Evolutionary conservation across 1,284 basidiomycete species (phyloP), one percentile per base, ranked within the genome.

Genomic region (Porogramme epimiltina): DNA sequence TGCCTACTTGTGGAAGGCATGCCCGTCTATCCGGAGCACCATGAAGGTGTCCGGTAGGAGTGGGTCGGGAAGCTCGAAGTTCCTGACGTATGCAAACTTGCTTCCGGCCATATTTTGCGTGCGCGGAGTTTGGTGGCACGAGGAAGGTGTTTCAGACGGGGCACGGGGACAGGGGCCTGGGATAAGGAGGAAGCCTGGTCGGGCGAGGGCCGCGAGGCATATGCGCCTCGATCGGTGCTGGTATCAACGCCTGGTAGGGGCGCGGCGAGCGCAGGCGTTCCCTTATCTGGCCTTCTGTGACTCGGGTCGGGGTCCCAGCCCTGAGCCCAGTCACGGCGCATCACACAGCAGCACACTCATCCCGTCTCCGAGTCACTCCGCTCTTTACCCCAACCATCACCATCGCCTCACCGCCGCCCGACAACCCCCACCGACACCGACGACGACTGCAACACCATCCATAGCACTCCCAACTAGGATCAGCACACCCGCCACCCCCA

Each of bases 21-120:
- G 93, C 0, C 96, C 96, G 66, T 99, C 96, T 40, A 99, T 73
- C 3, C 96, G 85, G 47, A 95, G 81, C 33, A 98, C 77, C 61
- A 97, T 81, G 71, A 86, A 96, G 8, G 91, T 92, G 13, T 83
- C 86, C 0, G 92, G 95, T 3, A 98, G 74, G 8, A 97, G 77
- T 0, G 82, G 76, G 69, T 99, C 96, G 1, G 92, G 88, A 0
- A 93, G 82, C 72, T 99, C 96, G 66, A 91, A 98, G 45, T 82
- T 82, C 57, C 87, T 85, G 23, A 98, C 96, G 69, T 99, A 98
- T 45, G 90, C 89, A 64, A 88, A 99, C 63, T 85, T 89, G 11
- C 92, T 91, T 58, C 92, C 93, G 20, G 96, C 95, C 97, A 99
- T 96, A 34, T 42, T 26, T 31, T 31, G 42, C 38, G 8, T 31